Conservation (phyloP, 148 eudicot species). For the Amaranthus hypochondriacus region DNA sequence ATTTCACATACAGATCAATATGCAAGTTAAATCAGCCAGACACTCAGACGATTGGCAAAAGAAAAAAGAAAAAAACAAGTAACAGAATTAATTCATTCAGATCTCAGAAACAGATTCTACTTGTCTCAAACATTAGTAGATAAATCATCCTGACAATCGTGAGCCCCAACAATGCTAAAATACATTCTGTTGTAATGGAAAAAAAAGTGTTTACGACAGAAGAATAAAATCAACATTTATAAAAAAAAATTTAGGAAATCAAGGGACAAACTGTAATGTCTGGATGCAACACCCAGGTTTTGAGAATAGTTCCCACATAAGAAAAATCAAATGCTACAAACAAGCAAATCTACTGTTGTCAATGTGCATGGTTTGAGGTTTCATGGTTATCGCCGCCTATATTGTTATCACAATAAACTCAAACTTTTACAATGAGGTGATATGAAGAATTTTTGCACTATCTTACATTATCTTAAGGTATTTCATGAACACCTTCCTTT, state of each 20-base stretch:
- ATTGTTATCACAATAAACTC: too few species aligned
- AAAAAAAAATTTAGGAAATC: not conserved
- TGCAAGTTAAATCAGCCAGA: not conserved
- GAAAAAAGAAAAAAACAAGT: too few species aligned
- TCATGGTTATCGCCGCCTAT: too few species aligned
- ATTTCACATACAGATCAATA: not conserved
- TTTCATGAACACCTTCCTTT: too few species aligned
- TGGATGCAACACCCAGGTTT: not conserved
- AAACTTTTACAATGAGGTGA: too few species aligned
- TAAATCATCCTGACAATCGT: not conserved
- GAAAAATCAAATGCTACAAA: not conserved
- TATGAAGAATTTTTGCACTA: too few species aligned
- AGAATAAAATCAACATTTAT: not conserved
- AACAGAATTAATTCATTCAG: not conserved
- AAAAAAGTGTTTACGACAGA: not conserved
- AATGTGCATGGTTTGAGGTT: too few species aligned
- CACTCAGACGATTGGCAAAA: not conserved
- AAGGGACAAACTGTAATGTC: not conserved
- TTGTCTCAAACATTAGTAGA: not conserved
- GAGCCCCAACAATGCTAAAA: not conserved
- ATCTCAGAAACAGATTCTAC: not conserved
- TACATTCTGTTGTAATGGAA: not conserved
- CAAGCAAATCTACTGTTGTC: not conserved
- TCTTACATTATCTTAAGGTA: too few species aligned
- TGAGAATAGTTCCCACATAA: not conserved